A percentile compares a stretch with the other conserved stretches of the same genome.
phyloP scores from a whole-genome alignment of 2,329 filamentous ascomycete genomes.

The Fusarium mexicanum region DNA sequence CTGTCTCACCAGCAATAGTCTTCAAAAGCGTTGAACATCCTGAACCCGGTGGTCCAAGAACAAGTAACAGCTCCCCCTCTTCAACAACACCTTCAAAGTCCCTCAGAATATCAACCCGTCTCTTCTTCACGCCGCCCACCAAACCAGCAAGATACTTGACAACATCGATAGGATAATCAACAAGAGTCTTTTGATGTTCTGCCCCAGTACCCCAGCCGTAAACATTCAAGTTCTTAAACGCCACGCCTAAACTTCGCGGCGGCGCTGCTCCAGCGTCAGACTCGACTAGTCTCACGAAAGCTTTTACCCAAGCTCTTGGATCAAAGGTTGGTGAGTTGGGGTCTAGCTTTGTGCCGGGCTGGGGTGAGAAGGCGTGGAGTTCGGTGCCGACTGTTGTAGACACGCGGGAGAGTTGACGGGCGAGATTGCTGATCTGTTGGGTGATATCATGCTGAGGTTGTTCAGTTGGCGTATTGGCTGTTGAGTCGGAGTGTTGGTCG shows the following conservation, averaged over 20 bases:
- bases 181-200: slow-evolving; percentile 37
- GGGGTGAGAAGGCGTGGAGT: slow-evolving; percentile 32
- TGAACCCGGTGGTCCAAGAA: slow-evolving; percentile 62
- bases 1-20: slow-evolving; percentile 62
- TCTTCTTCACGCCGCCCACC: slow-evolving; percentile 2
- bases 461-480: background rate
- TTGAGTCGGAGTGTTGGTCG: slow-evolving; percentile 6
- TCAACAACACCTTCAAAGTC: slow-evolving; percentile 46
- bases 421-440: slow-evolving; percentile 21
- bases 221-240: slow-evolving; percentile 41
- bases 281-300: slow-evolving; percentile 40
- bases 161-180: slow-evolving; percentile 36
- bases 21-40: slow-evolving; percentile 69
- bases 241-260: slow-evolving; percentile 40
- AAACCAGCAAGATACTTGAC: slow-evolving; percentile 4
- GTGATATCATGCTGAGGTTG: background rate
- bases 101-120: slow-evolving; percentile 40
- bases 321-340: slow-evolving; percentile 43
- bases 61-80: slow-evolving; percentile 43
- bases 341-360: slow-evolving; percentile 35
- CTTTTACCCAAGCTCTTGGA: slow-evolving; percentile 40
- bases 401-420: slow-evolving; percentile 17
- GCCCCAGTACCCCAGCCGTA: slow-evolving; percentile 42
- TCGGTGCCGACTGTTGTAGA: slow-evolving; percentile 26
- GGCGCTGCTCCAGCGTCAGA: slow-evolving; percentile 39